Evolutionary conservation across 352 stramenopile genomes (phyloP), one percentile per base, ranked within the genome.

Genomic region (Phytopythium sindhum): DNA sequence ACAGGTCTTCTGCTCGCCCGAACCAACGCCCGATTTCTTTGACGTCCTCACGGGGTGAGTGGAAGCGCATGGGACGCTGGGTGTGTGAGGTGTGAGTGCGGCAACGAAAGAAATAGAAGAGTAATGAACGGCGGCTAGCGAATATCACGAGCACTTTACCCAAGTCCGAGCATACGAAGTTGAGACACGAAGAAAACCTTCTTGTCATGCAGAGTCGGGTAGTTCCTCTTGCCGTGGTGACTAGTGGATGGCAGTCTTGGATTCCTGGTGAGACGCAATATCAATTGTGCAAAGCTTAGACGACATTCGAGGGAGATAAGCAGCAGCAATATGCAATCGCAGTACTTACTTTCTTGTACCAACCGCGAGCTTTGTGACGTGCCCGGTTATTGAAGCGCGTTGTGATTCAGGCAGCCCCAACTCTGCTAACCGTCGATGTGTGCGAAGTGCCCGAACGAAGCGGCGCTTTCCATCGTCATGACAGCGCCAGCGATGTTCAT

Each of bases 401-500:
- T 21, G 42, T 10, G 42, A 8, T 17, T 47, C 19, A 12, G 17
- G 15, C 42, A n/a, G 4, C 21, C 42, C 10, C 2, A 10, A 2
- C 10, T 50, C 42, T 39, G 4, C 28, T 60, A 60, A 15, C 54
- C 54, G 23, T 60, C 54, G n/a, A 59, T 33, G n/a, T 59, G 44
- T 1, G 44, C 56, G 45, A 63, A 57, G 35, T 57, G 35, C 4
- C 47, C 50, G 17, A 58, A 57, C 35, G 35, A 50, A 10, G 70
- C 75, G 12, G 68, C 68, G 10, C 42, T 56, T 60, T 93, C 84
- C 76, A 93, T 90, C 28, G 84, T 91, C 78, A 95, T 86, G 54
- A 95, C 86, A 21, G 86, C 86, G 15, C 84, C 84, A 23, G 83
- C 86, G 12, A 95, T 87, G 61, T 95, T 90, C 58, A 92, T 77